Conservation (phyloP, 768 basidiomycete species). For the Lentinula sp. region DNA sequence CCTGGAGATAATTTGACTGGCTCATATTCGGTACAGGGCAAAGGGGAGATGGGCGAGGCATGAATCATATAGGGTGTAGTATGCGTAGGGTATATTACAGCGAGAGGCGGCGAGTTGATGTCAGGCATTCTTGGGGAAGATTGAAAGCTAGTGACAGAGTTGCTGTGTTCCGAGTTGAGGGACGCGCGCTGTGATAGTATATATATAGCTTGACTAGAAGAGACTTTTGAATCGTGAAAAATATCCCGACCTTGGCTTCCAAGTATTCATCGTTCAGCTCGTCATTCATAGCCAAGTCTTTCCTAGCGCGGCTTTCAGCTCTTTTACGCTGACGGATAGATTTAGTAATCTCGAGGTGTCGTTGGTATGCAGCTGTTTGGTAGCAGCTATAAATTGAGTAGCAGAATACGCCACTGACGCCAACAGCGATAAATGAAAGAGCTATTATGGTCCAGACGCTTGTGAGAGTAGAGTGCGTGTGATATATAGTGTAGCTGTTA, state of each 20-base stretch:
- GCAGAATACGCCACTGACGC: background rate
- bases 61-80: background rate
- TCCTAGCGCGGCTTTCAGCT: background rate
- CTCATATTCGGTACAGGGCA: background rate
- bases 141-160: background rate
- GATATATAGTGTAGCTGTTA: background rate
- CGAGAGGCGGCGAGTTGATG: background rate
- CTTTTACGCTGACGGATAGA: background rate
- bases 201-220: too few species aligned
- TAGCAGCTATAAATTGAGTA: conserved; percentile 3
- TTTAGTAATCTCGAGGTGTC: background rate
- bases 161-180: background rate
- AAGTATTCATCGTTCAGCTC: background rate
- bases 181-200: background rate
- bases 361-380: background rate
- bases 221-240: background rate
- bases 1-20: background rate
- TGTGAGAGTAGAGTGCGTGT: background rate
- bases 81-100: background rate
- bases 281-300: background rate
- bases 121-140: background rate
- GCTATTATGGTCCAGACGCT: background rate
- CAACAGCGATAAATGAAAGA: background rate
- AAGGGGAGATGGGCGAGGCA: background rate
- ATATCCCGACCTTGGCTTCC: background rate